A percentile compares a stretch with the other conserved stretches of the same genome.
phyloP scores from a whole-genome alignment of 2,329 filamentous ascomycete species.

The Fusarium sp. region DNA sequence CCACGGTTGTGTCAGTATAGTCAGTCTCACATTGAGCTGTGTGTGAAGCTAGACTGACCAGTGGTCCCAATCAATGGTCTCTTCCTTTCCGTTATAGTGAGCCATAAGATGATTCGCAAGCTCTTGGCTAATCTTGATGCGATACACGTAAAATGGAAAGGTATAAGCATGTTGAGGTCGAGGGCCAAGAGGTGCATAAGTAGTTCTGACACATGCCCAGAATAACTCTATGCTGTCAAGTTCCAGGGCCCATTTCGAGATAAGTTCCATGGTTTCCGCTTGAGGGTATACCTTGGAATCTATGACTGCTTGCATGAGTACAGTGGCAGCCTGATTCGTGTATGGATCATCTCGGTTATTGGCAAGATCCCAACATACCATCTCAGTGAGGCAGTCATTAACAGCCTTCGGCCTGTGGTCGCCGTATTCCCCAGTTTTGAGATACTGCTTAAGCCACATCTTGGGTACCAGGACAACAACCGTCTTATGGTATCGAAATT shows the following conservation, averaged over 20 bases:
- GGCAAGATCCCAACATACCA: constrained; percentile 19
- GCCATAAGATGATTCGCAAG: background rate
- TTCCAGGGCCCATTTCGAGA: constrained; percentile 28
- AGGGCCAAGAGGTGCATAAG: background rate
- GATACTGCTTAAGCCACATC: background rate
- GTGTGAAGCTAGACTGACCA: constrained; percentile 2
- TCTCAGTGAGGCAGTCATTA: constrained; percentile 5
- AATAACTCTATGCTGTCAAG: background rate
- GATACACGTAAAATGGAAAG: background rate
- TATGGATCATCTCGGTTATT: background rate
- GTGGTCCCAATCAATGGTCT: constrained; percentile 11
- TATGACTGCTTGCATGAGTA: background rate
- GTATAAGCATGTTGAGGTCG: accelerated
- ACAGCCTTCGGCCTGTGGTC: background rate
- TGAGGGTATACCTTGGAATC: background rate
- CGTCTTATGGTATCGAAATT: constrained; percentile 20
- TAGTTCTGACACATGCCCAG: constrained; percentile 1
- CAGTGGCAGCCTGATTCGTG: constrained; percentile 1
- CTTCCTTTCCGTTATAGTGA: background rate
- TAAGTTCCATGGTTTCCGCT: background rate
- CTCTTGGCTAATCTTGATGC: background rate
- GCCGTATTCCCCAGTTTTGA: background rate
- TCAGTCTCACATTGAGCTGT: background rate
- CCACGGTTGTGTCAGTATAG: background rate
- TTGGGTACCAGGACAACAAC: constrained; percentile 20